Evolutionary conservation across 169 alveolate genomes (phyloP), one percentile per base, ranked within the genome.

Genomic region (Theileria sp.): DNA sequence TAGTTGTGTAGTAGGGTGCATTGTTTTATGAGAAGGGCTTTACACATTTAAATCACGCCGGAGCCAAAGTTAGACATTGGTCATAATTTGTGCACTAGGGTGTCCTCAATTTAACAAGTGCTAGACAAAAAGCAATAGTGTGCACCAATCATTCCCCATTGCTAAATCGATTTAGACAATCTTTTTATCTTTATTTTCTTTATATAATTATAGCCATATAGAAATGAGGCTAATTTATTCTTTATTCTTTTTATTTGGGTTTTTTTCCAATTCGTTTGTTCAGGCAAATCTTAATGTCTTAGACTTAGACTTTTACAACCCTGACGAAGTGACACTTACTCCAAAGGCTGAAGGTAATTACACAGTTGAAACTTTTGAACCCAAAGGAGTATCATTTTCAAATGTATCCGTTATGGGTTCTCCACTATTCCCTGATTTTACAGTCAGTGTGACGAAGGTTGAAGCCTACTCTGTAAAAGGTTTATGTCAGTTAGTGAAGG

Each of bases 161-260:
- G 26, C 67, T 58, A 8, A 58, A 58, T 0, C 17, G 10, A 58
- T 58, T 21, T 58, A 58, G 32, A 25, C 34, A 58, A 25, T 21
- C 67, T 10, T 19, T 58, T 21, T 19, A 58, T 25, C 36, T 58
- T 58, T 58, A 58, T 58, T 58, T 58, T 58, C 13, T 58, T 58
- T 58, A 58, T 58, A 58, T 58, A 58, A 10, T 15, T 8, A 10
- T 58, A 58, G 67, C 67, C 67, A 58, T 58, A 58, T 58, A 13
- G 67, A 58, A 58, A 58, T 58, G 67, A 58, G 67, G 67, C 67
- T 58, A 58, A 58, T 58, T 15, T 58, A 19, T n/a, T 58, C 12
- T 25, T 19, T 58, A 8, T 58, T 58, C 36, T 58, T 58, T 58
- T 58, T 58, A 25, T 58, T 58, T 58, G 28, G 67, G 0, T 13